Base-by-base conservation (phyloP, 257 asterid genomes). In the Salvia miltiorrhiza region DNA sequence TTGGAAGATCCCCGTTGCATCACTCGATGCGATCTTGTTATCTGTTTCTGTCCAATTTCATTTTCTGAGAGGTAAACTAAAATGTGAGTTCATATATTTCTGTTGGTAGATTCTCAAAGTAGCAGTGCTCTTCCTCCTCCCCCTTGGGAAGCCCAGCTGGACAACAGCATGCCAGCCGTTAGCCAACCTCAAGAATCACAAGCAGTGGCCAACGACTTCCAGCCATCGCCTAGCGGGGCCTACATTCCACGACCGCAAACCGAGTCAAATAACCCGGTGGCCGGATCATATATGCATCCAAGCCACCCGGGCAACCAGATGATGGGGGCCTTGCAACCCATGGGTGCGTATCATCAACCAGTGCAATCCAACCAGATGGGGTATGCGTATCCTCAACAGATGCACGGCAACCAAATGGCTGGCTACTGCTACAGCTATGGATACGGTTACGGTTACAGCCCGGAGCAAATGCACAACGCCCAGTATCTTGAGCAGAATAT, bases 71-170 rank as follows among this genome's bases (percentile, higher is more conserved):
- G 52, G 47, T 68, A 20, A 49, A n/a, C n/a, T n/a, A 5, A 35
- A 8, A 50, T 52, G 53, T 75, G 78, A 69, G 40, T 44, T 33
- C 3, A 47, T 35, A 2, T 8, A 73, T 55, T 73, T 49, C 28
- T 45, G 39, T 64, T 59, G 74, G 10, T 74, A 88, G 96, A 90
- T 52, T 79, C 70, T 67, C 77, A 85, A 75, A 78, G 78, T 68
- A 76, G 84, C 43, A 77, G 74, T 61, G 69, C 87, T 2, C 50
- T 90, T 32, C 98, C 98, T 63, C 97, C 94, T 20, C 98, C 97
- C 23, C 98, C 98, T 1, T 93, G 98, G 98, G 98, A 93, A 78
- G 87, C 82, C 44, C 90, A 87, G 73, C 50, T 79, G 26, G 96
- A 90, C 43, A 74, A 48, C 55, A 62, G 76, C 76, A 79, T 77